A percentile compares a stretch with the other conserved stretches of the same genome.
Evolutionary conservation across 1,284 basidiomycete genomes (phyloP).

Genomic region (Mixia osmundae): DNA sequence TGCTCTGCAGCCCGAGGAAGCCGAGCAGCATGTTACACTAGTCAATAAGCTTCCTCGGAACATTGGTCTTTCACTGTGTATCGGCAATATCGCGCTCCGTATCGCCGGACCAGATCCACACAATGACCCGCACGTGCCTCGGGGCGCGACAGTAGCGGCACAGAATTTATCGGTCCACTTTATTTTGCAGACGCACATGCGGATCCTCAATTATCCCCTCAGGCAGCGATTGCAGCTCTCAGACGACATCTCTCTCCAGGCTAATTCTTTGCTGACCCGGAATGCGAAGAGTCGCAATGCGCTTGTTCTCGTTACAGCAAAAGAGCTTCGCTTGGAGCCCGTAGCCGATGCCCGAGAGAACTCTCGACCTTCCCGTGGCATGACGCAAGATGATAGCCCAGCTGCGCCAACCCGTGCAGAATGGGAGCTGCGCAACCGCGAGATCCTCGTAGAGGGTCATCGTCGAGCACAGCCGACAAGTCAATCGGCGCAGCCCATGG

Average conservation of each 20-base stretch:
- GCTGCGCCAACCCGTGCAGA: no score
- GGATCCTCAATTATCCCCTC: constrained; percentile 25
- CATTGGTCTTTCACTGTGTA: constrained; percentile 32
- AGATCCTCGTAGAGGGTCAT: constrained; percentile 14
- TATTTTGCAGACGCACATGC: constrained; percentile 31
- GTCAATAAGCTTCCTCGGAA: constrained; percentile 35
- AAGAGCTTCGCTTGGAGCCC: constrained; percentile 20
- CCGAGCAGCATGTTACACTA: constrained; percentile 23
- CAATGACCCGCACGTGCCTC: constrained; percentile 37
- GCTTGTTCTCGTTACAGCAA: constrained; percentile 17
- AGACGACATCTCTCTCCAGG: constrained; percentile 37
- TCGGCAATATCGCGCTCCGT: constrained; percentile 41
- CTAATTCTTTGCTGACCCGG: constrained; percentile 25
- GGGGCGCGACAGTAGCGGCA: constrained; percentile 44
- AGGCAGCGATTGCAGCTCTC: constrained; percentile 31
- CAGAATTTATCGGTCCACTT: constrained; percentile 34
- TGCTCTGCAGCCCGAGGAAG: not conserved
- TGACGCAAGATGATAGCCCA: no score
- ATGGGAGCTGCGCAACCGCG: no score
- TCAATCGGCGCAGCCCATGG: no score
- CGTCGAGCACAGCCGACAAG: no score
- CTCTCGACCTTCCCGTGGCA: no score
- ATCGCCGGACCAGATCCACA: constrained; percentile 53
- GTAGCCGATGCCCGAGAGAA: no score
- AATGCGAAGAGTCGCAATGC: constrained; percentile 27